These are phyloP conservation scores for Sugiyamaella smithiae DNA, from an alignment of 805 yeast species.

Conservation along the genomic window DNA sequence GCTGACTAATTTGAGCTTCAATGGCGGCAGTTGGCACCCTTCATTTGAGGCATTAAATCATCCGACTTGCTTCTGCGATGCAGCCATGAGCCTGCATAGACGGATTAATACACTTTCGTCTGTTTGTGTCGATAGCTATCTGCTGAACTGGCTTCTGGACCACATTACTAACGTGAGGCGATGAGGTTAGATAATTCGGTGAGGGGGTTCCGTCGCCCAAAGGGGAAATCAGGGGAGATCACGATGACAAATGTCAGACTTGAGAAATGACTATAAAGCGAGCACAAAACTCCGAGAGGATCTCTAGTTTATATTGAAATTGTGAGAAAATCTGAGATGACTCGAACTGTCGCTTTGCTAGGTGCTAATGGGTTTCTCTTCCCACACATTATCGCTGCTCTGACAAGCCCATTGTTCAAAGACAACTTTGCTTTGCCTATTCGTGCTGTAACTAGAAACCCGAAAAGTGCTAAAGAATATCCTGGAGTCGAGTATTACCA, in stretches of 20 bases:
- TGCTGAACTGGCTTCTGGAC: too few relatives aligned
- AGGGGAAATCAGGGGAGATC: background rate
- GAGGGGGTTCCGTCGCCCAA: background rate
- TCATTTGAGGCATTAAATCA: too few relatives aligned
- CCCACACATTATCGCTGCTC: slow-evolving; percentile 44
- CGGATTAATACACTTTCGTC: too few relatives aligned
- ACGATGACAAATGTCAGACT: background rate
- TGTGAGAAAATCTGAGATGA: too few relatives aligned
- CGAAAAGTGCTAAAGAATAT: slow-evolving; percentile 27
- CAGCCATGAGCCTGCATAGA: too few relatives aligned
- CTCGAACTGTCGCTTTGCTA: slow-evolving; percentile 48
- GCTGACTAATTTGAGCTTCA: too few relatives aligned
- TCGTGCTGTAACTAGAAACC: slow-evolving; percentile 48
- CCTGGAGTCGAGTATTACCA: background rate
- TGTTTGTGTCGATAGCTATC: too few relatives aligned
- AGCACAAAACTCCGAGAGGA: background rate
- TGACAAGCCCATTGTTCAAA: slow-evolving; percentile 44
- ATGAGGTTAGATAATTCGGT: background rate
- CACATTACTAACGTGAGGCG: too few relatives aligned
- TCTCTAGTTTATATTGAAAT: too few relatives aligned
- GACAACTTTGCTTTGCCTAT: slow-evolving; percentile 47
- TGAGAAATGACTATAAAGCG: background rate
- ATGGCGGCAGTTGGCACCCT: too few relatives aligned
- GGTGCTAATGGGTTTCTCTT: slow-evolving; percentile 57
- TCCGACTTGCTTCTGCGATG: too few relatives aligned